Conservation (phyloP, 192 early-diverging fungal species). For the Podila verticillata region DNA sequence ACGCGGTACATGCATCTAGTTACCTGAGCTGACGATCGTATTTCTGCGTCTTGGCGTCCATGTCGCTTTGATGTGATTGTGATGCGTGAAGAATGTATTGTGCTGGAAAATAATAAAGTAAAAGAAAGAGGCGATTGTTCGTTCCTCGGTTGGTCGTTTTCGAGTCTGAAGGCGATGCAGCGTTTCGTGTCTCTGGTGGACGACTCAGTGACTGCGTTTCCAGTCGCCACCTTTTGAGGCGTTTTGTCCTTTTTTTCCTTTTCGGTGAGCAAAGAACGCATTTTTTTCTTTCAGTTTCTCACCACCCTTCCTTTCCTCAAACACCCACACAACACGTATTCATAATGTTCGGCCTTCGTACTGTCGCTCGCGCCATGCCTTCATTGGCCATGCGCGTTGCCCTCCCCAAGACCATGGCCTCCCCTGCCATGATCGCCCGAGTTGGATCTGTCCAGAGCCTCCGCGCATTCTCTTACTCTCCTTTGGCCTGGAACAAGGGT, state of each 20-base stretch:
- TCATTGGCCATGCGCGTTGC: constrained; percentile 47
- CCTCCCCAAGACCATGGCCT: constrained; percentile 22
- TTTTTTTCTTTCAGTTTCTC: constrained; percentile 1
- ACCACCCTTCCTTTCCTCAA: background rate
- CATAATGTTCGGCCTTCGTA: constrained; percentile 45
- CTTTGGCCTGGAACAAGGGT: constrained; percentile 40
- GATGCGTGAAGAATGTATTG: background rate
- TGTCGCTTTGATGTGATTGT: background rate
- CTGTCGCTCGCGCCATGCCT: constrained; percentile 44
- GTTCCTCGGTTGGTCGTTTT: too few species aligned
- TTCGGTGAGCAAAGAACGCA: background rate
- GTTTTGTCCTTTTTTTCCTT: too few species aligned
- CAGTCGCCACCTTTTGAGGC: too few species aligned
- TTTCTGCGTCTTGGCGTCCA: constrained; percentile 77
- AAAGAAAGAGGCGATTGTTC: background rate
- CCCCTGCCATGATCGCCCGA: constrained; percentile 35
- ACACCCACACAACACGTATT: background rate
- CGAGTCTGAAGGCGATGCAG: too few species aligned
- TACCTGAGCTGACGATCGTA: constrained; percentile 92
- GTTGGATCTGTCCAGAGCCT: constrained; percentile 23
- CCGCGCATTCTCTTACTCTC: constrained; percentile 42
- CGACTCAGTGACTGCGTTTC: too few species aligned
- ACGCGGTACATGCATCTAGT: background rate
- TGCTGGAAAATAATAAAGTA: background rate
- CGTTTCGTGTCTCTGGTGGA: too few species aligned